Percentiles rank a stretch among this genome's conserved stretches.
Conservation (phyloP, 306 rosid species). For the Corylus avellana region DNA sequence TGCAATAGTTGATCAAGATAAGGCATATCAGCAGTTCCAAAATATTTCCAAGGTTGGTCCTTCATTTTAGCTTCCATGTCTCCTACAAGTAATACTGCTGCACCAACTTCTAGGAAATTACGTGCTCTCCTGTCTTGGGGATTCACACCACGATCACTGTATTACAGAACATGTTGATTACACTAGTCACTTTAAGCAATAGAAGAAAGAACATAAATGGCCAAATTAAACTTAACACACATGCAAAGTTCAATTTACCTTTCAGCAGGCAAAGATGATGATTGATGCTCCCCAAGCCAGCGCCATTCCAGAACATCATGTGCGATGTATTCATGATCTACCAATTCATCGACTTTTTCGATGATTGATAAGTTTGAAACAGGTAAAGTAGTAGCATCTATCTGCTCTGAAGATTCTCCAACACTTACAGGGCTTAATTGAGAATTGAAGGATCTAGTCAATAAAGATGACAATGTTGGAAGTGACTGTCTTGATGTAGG, state of each 20-base stretch:
- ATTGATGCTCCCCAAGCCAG: conserved; percentile 74
- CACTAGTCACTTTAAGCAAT: conserved; percentile 26
- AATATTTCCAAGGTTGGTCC: conserved; percentile 85
- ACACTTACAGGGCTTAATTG: conserved; percentile 67
- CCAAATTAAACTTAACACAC: conserved; percentile 22
- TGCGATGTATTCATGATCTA: conserved; percentile 73
- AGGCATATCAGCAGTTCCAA: conserved; percentile 98
- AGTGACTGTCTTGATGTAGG: conserved; percentile 78
- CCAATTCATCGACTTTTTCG: conserved; percentile 62
- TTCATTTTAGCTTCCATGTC: conserved; percentile 85
- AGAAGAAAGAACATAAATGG: conserved; percentile 16
- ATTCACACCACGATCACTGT: conserved; percentile 64
- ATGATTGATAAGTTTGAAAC: conserved; percentile 65
- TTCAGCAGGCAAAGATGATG: conserved; percentile 57
- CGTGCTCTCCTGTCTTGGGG: conserved; percentile 72
- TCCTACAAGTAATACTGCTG: conserved; percentile 89
- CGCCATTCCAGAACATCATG: conserved; percentile 92
- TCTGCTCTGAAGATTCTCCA: conserved; percentile 65
- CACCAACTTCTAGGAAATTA: conserved; percentile 90
- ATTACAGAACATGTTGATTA: conserved; percentile 36
- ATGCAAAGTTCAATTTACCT: conserved; percentile 48
- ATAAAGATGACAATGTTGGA: conserved; percentile 83
- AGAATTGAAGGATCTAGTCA: conserved; percentile 87
- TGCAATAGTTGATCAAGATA: conserved; percentile 90
- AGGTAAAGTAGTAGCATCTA: conserved; percentile 57